Evolutionary conservation across 1,284 basidiomycete genomes (phyloP), one percentile per base, ranked within the genome.

Genomic region (Cutaneotrichosporon daszewskae): DNA sequence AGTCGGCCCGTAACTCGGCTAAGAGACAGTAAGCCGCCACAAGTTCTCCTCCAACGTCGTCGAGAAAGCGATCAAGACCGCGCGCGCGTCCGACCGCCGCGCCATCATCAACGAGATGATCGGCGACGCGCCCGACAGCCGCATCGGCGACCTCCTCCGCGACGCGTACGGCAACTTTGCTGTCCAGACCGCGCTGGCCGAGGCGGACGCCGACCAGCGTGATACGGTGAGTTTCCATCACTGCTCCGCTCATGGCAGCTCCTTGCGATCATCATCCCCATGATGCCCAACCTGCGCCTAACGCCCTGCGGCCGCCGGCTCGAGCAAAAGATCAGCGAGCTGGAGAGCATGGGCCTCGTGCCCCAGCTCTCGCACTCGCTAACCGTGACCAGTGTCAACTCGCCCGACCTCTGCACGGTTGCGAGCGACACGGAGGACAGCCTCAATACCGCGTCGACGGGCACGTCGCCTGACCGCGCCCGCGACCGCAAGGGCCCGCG

Each of bases 1-100:
- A 56, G 64, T 54, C 10, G 9, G 19, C 0, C 7, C 4, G 8
- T 26, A 13, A 25, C 17, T n/a, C n/a, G n/a, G n/a, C n/a, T 13
- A 10, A 39, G 14, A 16, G 6, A n/a, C 45, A 66, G 68, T 91
- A 77, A 79, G 86, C 2, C 79, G 83, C 36, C 92, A 96, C 74
- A 97, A 97, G 69, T 97, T 94, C 62, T 91, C 94, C 1, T 92
- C 87, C 5, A 98, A 98, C 61, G 95, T 98, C 16, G 86, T 89
- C 64, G 95, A 98, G 73, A 90, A 91, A 69, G 89, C 90, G 1
- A 76, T 96, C 34, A 68, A 83, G 18, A 82, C 76, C 18, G 79
- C 85, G 1, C 77, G 80, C 43, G 40, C 75, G 0, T 79, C 82
- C 17, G 82, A 78, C 49, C 80, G 85, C 42, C 77, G 77, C 17